Evolutionary conservation across 345 rosid species (phyloP).

Genomic region (Syzygium aqueum): DNA sequence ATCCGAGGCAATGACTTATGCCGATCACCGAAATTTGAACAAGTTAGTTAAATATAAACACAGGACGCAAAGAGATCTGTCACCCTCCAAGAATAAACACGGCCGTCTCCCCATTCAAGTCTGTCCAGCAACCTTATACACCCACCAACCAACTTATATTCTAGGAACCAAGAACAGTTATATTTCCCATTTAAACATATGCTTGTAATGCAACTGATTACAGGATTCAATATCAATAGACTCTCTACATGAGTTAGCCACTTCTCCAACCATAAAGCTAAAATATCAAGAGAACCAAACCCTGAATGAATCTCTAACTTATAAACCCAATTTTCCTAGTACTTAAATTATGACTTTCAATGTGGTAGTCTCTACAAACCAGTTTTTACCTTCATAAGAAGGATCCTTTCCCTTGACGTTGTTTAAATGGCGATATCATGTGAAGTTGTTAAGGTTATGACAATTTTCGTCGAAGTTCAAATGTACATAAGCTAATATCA

Average conservation of each 20-base stretch:
- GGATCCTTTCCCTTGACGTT: not conserved
- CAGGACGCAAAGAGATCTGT: not conserved
- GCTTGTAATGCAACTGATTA: not conserved
- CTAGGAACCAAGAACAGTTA: not conserved
- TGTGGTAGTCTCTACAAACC: not conserved
- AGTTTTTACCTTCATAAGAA: not conserved
- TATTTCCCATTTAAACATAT: not conserved
- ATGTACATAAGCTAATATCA: not conserved
- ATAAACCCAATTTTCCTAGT: not conserved
- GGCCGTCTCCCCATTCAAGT: not conserved
- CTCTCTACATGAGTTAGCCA: not conserved
- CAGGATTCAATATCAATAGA: not conserved
- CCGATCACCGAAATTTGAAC: not conserved
- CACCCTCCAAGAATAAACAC: not conserved
- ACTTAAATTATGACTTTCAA: not conserved
- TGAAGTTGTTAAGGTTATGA: not conserved
- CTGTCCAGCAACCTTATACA: not conserved
- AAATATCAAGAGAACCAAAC: not conserved
- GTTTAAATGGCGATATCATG: not conserved
- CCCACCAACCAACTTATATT: not conserved
- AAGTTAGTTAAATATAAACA: not conserved
- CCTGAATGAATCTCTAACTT: not conserved
- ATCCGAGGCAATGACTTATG: not conserved
- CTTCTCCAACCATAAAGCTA: not conserved
- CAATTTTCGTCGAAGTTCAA: not conserved